phyloP scores from a whole-genome alignment of 805 yeast genomes.

The Myxozyma geophila region DNA sequence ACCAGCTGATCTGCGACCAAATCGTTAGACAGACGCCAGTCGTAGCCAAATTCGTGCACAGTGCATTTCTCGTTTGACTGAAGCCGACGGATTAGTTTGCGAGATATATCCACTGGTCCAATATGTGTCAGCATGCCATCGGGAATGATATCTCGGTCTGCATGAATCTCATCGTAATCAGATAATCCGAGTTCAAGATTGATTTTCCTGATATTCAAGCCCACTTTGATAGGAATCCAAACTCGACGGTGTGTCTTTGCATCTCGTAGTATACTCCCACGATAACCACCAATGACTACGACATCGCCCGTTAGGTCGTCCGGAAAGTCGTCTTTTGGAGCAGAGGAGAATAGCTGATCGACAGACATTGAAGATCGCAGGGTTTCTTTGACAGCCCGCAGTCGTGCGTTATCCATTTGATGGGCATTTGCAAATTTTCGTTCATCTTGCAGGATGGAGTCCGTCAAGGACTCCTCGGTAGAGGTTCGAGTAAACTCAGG shows the following conservation, averaged over 20 bases:
- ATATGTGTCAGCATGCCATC: constrained; percentile 79
- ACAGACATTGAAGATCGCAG: constrained; percentile 56
- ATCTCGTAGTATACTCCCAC: constrained; percentile 81
- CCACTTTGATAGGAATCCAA: constrained; percentile 89
- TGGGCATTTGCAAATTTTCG: constrained; percentile 51
- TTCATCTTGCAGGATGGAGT: constrained; percentile 25
- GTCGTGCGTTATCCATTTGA: constrained; percentile 66
- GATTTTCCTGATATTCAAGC: constrained; percentile 71
- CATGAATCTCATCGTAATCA: constrained; percentile 65
- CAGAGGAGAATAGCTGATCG: constrained; percentile 41
- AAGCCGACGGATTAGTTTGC: constrained; percentile 61
- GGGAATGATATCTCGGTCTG: constrained; percentile 62
- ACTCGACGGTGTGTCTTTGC: constrained; percentile 63
- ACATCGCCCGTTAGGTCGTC: constrained; percentile 72
- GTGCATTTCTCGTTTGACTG: constrained; percentile 48
- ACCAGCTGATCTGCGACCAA: constrained; percentile 57
- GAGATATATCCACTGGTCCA: constrained; percentile 85
- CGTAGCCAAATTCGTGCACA: constrained; percentile 84
- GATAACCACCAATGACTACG: constrained; percentile 81
- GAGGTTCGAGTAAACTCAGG: constrained; percentile 3
- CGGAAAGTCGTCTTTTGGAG: constrained; percentile 39
- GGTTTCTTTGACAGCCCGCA: constrained; percentile 70
- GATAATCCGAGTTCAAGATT: constrained; percentile 74
- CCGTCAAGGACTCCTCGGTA: constrained; percentile 2
- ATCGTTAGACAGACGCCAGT: constrained; percentile 82